Evolutionary conservation across 768 basidiomycete genomes (phyloP).

Genomic region (Grammothele lineata): DNA sequence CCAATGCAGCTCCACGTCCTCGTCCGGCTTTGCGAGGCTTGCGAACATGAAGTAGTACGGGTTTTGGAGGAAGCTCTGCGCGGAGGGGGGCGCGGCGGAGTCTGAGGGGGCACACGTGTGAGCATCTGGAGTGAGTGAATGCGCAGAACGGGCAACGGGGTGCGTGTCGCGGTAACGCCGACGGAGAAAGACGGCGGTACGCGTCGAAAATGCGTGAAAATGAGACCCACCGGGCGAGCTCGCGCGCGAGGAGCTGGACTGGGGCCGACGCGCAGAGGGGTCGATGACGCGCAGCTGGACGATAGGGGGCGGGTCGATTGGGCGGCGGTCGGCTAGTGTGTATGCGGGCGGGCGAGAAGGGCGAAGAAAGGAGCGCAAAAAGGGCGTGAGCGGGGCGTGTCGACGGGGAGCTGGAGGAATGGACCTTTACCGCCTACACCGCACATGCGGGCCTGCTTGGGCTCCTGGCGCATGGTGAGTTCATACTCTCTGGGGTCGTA

Average conservation of each 20-base stretch:
- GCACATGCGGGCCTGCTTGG: conserved; percentile 89
- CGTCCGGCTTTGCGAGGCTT: conserved; percentile 82
- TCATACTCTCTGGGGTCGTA: conserved; percentile 67
- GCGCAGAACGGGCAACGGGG: not conserved
- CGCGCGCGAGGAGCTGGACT: conserved; percentile 16
- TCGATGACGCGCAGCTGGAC: conserved; percentile 90
- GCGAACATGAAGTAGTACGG: conserved; percentile 98
- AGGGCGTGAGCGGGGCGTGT: conserved; percentile 4
- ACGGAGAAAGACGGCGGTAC: no score
- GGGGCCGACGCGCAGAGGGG: conserved; percentile 35
- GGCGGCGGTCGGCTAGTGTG: conserved; percentile 84
- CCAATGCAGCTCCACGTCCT: conserved; percentile 87
- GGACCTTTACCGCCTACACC: conserved; percentile 78
- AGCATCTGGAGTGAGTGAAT: not conserved
- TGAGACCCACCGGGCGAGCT: conserved; percentile 24
- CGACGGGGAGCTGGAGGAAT: conserved; percentile 13
- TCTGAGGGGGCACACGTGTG: conserved; percentile 2
- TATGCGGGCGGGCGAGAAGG: not conserved
- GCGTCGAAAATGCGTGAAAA: no score
- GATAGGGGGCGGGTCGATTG: conserved; percentile 95
- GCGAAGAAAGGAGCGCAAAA: not conserved
- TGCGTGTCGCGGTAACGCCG: not conserved
- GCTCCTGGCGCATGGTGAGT: conserved; percentile 83
- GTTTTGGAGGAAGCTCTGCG: conserved; percentile 74
- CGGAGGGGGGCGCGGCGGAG: conserved; percentile 14